These are phyloP conservation scores for Trametes gibbosa DNA, from an alignment of 768 basidiomycete species.

Conservation along the genomic window DNA sequence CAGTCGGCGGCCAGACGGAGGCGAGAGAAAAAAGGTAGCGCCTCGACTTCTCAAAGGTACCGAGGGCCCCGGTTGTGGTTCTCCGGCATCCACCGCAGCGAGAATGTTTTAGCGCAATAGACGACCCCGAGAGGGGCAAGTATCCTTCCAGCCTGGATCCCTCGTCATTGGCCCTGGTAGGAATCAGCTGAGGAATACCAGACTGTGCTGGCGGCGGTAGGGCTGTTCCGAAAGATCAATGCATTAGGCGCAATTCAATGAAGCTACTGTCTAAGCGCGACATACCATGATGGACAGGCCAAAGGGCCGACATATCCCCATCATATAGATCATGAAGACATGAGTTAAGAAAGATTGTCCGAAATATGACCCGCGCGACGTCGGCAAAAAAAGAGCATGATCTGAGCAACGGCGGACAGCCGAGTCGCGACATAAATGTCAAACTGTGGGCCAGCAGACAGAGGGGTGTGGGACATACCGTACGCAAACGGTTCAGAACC, in stretches of 20 bases:
- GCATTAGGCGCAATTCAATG: not conserved
- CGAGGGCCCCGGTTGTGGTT: constrained; percentile 8
- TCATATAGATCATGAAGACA: not conserved
- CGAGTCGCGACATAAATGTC: too few species aligned
- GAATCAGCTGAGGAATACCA: not conserved
- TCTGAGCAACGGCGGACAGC: not conserved
- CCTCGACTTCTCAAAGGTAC: constrained; percentile 4
- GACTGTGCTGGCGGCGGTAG: not conserved
- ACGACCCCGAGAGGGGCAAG: not conserved
- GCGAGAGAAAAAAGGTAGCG: constrained; percentile 2
- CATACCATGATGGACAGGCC: not conserved
- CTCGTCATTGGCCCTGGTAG: not conserved
- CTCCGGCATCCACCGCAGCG: constrained; percentile 2
- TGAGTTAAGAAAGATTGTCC: not conserved
- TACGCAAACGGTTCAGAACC: not conserved
- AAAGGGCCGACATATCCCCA: not conserved
- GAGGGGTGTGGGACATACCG: not conserved
- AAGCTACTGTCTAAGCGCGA: not conserved
- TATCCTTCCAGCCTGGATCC: not conserved
- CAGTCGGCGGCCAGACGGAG: constrained; percentile 10
- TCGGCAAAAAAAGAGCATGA: not conserved
- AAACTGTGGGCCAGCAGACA: not conserved
- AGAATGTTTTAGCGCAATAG: not conserved
- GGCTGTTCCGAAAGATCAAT: too few species aligned
- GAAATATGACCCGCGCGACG: not conserved